A percentile compares a stretch with the other conserved stretches of the same genome.
Evolutionary conservation across 139 green algal genomes (phyloP).

Genomic region (Astrephomene gubernaculifera): DNA sequence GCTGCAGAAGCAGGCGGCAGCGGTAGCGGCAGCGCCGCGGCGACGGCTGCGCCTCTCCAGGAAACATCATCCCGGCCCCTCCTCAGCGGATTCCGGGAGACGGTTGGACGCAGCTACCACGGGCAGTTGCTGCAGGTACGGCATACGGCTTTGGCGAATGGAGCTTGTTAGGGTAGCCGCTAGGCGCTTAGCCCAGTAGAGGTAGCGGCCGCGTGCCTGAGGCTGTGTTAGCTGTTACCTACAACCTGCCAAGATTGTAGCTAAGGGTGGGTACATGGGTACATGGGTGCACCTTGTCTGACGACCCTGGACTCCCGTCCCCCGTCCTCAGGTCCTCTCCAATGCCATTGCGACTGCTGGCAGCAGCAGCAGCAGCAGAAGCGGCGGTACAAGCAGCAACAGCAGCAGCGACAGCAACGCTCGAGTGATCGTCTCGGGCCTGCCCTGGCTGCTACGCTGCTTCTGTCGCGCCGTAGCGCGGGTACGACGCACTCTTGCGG

Average conservation of each 20-base stretch:
- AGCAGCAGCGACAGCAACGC: too few relatives aligned
- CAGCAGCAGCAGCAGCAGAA: not conserved
- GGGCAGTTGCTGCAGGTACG: constrained; percentile 23
- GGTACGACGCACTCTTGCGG: not conserved
- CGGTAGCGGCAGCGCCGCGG: not conserved
- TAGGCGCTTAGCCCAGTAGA: too few relatives aligned
- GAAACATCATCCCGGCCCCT: too few relatives aligned
- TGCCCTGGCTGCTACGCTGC: constrained; percentile 42
- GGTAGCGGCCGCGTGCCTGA: too few relatives aligned
- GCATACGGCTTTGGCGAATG: too few relatives aligned
- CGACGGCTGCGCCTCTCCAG: not conserved
- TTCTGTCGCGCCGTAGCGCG: constrained; percentile 3
- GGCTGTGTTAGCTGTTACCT: too few relatives aligned
- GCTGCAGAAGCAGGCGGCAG: not conserved
- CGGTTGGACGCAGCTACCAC: not conserved
- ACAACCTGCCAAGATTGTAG: too few relatives aligned
- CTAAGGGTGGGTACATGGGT: too few relatives aligned
- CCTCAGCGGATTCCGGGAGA: not conserved
- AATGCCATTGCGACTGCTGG: not conserved
- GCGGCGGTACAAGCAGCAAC: too few relatives aligned
- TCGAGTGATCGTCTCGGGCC: not conserved
- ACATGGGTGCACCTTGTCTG: too few relatives aligned
- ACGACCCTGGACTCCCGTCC: too few relatives aligned
- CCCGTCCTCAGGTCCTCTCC: not conserved
- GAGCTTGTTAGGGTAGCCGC: too few relatives aligned